A percentile compares a stretch with the other conserved stretches of the same genome.
These are phyloP conservation scores for Phytophthora idaei DNA, from an alignment of 352 stramenopile genomes.

Conservation along the genomic window DNA sequence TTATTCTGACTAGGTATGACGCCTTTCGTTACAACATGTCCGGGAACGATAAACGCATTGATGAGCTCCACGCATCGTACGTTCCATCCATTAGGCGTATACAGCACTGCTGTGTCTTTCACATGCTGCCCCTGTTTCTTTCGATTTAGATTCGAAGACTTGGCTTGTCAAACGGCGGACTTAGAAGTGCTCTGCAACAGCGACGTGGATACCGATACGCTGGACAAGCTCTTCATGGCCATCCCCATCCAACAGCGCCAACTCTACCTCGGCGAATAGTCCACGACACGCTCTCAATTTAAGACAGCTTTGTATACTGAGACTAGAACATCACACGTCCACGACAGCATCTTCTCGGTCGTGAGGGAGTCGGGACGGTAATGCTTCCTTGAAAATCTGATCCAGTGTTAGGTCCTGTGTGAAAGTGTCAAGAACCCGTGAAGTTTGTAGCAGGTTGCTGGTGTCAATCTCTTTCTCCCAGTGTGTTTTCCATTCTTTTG, in stretches of 20 bases:
- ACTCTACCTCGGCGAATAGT: conserved; percentile 17
- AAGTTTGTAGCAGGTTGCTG: conserved; percentile 36
- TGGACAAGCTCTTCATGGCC: conserved; percentile 55
- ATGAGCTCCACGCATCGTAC: conserved; percentile 38
- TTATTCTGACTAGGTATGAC: conserved; percentile 34
- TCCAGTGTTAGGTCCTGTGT: conserved; percentile 51
- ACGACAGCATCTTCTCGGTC: conserved; percentile 74
- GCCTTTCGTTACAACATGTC: conserved; percentile 35
- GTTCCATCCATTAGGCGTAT: not conserved
- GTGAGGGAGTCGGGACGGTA: conserved; percentile 67
- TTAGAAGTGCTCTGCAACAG: conserved; percentile 49
- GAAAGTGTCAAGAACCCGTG: conserved; percentile 41
- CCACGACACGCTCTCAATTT: not conserved
- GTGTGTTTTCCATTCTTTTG: conserved; percentile 52
- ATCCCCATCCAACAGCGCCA: conserved; percentile 50
- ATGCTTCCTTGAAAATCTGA: conserved; percentile 80
- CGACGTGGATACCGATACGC: conserved; percentile 38
- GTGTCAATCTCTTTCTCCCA: conserved; percentile 55
- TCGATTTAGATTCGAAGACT: conserved; percentile 43
- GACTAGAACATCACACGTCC: conserved; percentile 48
- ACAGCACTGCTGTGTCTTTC: not conserved
- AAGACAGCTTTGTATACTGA: not conserved
- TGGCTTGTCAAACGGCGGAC: conserved; percentile 44
- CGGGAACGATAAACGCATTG: conserved; percentile 39
- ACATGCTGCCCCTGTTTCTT: conserved; percentile 4